phyloP scores from a whole-genome alignment of 768 basidiomycete species.

The Tricholoma saponaceum region DNA sequence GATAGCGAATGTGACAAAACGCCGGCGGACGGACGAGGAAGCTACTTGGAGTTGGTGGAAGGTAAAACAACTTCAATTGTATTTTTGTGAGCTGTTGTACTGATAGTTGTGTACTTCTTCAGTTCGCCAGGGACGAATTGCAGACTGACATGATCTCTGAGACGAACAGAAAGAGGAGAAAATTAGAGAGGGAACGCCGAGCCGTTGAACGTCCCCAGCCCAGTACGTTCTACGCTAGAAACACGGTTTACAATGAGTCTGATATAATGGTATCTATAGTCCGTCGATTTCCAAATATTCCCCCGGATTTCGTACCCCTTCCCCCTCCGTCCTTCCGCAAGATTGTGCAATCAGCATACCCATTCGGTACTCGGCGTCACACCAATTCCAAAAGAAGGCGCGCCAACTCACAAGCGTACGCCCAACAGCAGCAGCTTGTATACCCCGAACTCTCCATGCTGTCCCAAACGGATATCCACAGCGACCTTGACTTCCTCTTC shows the following conservation, averaged over 20 bases:
- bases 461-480: conserved; percentile 41
- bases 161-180: conserved; percentile 79
- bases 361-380: conserved; percentile 34
- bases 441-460: conserved; percentile 47
- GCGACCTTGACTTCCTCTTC: conserved; percentile 52
- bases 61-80: conserved; percentile 37
- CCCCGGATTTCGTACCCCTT: conserved; percentile 37
- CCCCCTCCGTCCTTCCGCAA: conserved; percentile 63
- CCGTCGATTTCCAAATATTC: conserved; percentile 57
- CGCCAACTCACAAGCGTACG: conserved; percentile 14
- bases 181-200: conserved; percentile 82
- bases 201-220: conserved; percentile 72
- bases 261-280: conserved; percentile 28
- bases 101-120: background rate
- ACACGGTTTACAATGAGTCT: background rate
- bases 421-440: conserved; percentile 23
- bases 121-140: conserved; percentile 75
- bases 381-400: conserved; percentile 21
- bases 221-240: conserved; percentile 38
- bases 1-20: conserved; percentile 54
- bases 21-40: conserved; percentile 65
- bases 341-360: conserved; percentile 52
- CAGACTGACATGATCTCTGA: conserved; percentile 89
- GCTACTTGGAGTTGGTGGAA: conserved; percentile 92
- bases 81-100: conserved; percentile 3